Percentiles rank a stretch among this genome's conserved stretches.
These are phyloP conservation scores for Globisporangium nagaii DNA, from an alignment of 352 stramenopile genomes.

Conservation along the genomic window DNA sequence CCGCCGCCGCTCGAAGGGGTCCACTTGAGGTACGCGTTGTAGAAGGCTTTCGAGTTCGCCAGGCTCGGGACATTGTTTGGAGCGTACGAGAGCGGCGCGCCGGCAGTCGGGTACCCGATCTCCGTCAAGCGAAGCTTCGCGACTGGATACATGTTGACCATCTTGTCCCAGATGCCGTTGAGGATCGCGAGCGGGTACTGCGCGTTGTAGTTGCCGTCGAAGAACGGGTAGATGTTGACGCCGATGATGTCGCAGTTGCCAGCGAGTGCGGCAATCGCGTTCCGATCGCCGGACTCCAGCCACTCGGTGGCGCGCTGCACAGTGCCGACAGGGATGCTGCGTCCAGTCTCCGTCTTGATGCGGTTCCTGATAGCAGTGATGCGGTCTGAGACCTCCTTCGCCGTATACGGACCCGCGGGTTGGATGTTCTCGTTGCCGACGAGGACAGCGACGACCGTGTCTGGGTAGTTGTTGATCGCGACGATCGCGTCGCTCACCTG, in stretches of 20 bases:
- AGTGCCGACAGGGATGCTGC: slow-evolving; percentile 52
- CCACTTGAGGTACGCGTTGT: slow-evolving; percentile 63
- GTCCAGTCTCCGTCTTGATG: slow-evolving; percentile 24
- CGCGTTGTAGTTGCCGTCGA: slow-evolving; percentile 48
- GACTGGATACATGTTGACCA: slow-evolving; percentile 35
- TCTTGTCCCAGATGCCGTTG: slow-evolving; percentile 49
- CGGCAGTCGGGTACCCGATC: slow-evolving; percentile 49
- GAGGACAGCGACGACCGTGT: slow-evolving; percentile 52
- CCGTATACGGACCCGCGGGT: slow-evolving; percentile 32
- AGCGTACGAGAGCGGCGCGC: slow-evolving; percentile 23
- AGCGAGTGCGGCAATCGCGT: slow-evolving; percentile 42
- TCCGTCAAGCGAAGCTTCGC: slow-evolving; percentile 67
- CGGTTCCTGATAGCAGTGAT: slow-evolving; percentile 25
- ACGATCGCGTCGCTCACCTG: slow-evolving; percentile 41
- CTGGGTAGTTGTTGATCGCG: slow-evolving; percentile 40
- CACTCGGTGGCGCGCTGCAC: slow-evolving; percentile 69
- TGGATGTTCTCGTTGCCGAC: slow-evolving; percentile 77
- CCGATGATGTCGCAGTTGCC: slow-evolving; percentile 60
- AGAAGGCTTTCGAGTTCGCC: slow-evolving; percentile 45
- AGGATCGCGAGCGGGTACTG: slow-evolving; percentile 40
- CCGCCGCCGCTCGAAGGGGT: slow-evolving; percentile 30
- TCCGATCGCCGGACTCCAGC: slow-evolving; percentile 20
- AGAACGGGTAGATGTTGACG: slow-evolving; percentile 83
- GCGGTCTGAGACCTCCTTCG: slow-evolving; percentile 26
- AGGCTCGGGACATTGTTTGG: slow-evolving; percentile 44